Conservation (phyloP, 176 grass and related monocot species). For the Paspalum vaginatum region DNA sequence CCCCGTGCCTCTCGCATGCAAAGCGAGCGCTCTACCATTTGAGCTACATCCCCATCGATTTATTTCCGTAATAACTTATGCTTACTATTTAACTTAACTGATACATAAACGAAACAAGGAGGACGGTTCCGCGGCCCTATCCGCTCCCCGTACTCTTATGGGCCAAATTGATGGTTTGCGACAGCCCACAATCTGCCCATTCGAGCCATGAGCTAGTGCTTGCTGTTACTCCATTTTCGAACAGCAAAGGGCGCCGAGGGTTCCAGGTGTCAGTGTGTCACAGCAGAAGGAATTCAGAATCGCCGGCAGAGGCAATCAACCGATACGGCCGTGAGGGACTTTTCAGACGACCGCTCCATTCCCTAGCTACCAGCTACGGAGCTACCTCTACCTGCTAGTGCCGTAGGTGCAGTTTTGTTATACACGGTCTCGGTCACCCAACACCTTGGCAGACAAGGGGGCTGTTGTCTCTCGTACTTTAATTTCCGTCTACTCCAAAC, state of each 20-base stretch:
- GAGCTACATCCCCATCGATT: slow-evolving; percentile 75
- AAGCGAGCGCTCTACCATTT: slow-evolving; percentile 99
- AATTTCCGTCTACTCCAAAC: slow-evolving; percentile 34
- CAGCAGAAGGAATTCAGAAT: neutral
- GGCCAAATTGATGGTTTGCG: neutral
- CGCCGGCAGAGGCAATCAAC: neutral
- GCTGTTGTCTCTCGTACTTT: neutral
- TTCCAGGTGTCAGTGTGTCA: neutral
- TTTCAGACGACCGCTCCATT: neutral
- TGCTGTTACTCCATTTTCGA: neutral
- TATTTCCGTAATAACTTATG: too few species aligned
- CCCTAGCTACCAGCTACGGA: neutral
- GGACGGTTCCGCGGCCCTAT: too few species aligned
- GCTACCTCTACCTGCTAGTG: neutral
- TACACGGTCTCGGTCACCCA: neutral
- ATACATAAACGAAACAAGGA: too few species aligned
- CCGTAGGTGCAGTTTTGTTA: slow-evolving; percentile 2
- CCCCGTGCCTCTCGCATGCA: slow-evolving; percentile 98
- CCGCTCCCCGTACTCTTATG: too few species aligned
- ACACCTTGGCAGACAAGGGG: neutral
- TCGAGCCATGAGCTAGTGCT: neutral
- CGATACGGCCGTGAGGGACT: neutral
- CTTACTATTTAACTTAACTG: too few species aligned
- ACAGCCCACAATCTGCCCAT: neutral
- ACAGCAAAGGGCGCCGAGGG: neutral